Conservation (phyloP, 495 filamentous ascomycete species). For the Polyplosphaeria fusca region DNA sequence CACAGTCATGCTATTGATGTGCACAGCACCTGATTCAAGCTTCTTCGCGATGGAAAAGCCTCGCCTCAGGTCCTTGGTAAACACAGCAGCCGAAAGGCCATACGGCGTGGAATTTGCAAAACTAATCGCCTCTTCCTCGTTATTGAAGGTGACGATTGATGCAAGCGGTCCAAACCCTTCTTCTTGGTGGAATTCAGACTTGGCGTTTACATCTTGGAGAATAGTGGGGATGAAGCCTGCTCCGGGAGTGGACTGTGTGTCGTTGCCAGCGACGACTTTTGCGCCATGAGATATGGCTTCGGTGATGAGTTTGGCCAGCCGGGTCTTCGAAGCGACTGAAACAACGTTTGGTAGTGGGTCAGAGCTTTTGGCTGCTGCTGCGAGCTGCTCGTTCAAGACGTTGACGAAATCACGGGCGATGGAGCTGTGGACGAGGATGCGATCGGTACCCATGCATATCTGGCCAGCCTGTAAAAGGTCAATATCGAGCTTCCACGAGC, state of each 20-base stretch:
- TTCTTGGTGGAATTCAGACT: conserved; percentile 75
- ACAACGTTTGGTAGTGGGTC: conserved; percentile 57
- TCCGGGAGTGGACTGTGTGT: conserved; percentile 42
- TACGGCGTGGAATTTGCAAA: conserved; percentile 43
- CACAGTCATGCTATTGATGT: conserved; percentile 24
- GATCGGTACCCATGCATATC: conserved; percentile 88
- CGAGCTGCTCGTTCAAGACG: conserved; percentile 47
- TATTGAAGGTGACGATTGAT: conserved; percentile 4
- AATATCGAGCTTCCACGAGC: neutral
- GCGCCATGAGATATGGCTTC: conserved; percentile 70
- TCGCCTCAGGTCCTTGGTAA: conserved; percentile 37
- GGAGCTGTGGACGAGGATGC: conserved; percentile 72
- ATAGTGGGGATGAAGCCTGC: conserved; percentile 69
- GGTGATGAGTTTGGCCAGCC: conserved; percentile 52
- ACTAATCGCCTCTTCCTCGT: conserved; percentile 30
- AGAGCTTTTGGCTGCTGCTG: conserved; percentile 21
- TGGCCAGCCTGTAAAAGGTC: conserved; percentile 54
- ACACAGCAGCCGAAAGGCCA: conserved; percentile 40
- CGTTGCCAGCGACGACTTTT: conserved; percentile 56
- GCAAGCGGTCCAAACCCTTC: conserved; percentile 83
- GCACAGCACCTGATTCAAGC: conserved; percentile 31
- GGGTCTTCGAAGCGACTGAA: conserved; percentile 55
- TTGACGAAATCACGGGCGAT: conserved; percentile 62
- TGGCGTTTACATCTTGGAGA: conserved; percentile 60
- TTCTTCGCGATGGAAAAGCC: conserved; percentile 40